Evolutionary conservation across 768 basidiomycete species (phyloP), one percentile per base, ranked within the genome.

Genomic region (Rhodotorula paludigena): DNA sequence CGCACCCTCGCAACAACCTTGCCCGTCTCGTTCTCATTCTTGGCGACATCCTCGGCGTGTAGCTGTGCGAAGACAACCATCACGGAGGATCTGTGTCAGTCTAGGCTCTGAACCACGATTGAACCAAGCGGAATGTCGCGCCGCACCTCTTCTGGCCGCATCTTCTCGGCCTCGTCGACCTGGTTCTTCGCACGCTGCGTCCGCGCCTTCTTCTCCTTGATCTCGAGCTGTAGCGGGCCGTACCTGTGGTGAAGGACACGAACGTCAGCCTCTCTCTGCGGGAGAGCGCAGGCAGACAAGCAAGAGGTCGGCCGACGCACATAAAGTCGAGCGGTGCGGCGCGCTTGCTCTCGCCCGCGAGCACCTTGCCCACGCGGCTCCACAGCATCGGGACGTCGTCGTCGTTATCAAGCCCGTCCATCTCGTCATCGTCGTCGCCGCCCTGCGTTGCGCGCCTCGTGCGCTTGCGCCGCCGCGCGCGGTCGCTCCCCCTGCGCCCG

Each of bases 281-380:
- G 23, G 8, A n/a, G 11, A 10, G 21, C 33, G 20, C 30, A 8
- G 42, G n/a, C 10, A 18, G 18, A 35, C 16, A 33, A 4, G 53
- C 5, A 25, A 47, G 36, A 14, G 12, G 33, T 15, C 35, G 30
- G 9, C 18, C 20, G 41, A 44, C 85, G 75, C 74, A 93, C 96
- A 98, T 93, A 78, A 93, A 93, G 60, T 90, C 88, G 73, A 90
- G 84, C 12, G 84, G 86, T 1, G 89, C 87, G 7, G 87, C 89
- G 36, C 92, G 82, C 69, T 85, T 83, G 71, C 87, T 91, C 76
- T 88, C 87, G 42, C 85, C 87, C 25, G 91, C 81, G 0, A 90
- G 90, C 72, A 88, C 86, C 70, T 88, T 85, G 10, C 92, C 96
- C 38, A 97, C 85, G 64, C 84, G 84, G 68, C 87, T 85, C 94